Evolutionary conservation across 495 filamentous ascomycete species (phyloP), one percentile per base, ranked within the genome.

Genomic region (Penicillium robsamsonii): DNA sequence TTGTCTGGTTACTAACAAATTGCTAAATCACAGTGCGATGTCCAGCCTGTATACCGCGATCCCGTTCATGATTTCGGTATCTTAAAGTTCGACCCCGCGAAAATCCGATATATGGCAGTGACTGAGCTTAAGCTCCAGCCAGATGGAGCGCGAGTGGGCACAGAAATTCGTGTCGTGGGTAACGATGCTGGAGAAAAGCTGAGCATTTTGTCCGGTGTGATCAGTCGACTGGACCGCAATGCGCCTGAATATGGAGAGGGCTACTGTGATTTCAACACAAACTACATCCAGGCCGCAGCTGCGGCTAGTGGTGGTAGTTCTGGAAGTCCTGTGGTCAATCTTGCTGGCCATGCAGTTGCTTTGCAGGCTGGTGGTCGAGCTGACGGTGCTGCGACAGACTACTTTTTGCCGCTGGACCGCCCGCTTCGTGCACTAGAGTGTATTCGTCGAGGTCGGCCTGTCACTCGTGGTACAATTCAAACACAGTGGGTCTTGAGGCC

Each of bases 121-220:
- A 82, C 82, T 3, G 86, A 88, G 51, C 80, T 99, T 27, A 76
- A 81, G 45, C 82, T 99, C 18, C 82, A 91, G 35, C 94, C 94
- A n/a, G 92, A 96, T 63, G 84, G 88, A 51, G 89, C 89, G 50
- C 87, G 86, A 69, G 94, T 98, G 30, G 94, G 94, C 25, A 83
- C 85, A 4, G 94, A 97, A 72, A 97, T 99, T 59, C 78, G 95
- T 58, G 95, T 99, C 4, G 94, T 99, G 15, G 94, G 94, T 75
- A 99, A 99, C 68, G 94, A 99, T 76, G 94, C 94, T 40, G 94
- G 94, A 46, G 94, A 99, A 68, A 99, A 99, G 78, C 85, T 99
- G 53, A 96, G 91, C 74, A 99, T 99, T 65, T 78, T 97, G 35
- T 97, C 95, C 12, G 94, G 94, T 58, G 92, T 99, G 27, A 99